Evolutionary conservation across 2,329 filamentous ascomycete genomes (phyloP).

Genomic region (Pyricularia pennisetigena): DNA sequence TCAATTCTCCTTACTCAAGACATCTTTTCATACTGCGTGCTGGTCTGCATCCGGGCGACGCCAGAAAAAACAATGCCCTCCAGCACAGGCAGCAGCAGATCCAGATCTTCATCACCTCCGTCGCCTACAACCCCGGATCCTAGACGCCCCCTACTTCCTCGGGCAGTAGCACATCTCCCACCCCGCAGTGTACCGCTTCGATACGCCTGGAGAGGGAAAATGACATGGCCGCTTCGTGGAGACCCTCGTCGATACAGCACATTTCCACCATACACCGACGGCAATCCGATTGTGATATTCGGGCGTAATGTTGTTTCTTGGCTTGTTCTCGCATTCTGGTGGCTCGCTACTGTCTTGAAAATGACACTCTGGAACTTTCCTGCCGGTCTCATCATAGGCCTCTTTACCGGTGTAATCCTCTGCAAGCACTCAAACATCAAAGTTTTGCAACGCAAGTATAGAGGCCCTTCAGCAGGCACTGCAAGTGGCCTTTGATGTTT

Average conservation of each 20-base stretch:
- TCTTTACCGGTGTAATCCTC: not conserved
- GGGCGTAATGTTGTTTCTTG: not conserved
- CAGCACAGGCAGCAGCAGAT: not conserved
- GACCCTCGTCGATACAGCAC: slow-evolving; percentile 6
- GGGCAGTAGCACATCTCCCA: not conserved
- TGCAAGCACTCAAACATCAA: not conserved
- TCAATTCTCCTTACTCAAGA: not conserved
- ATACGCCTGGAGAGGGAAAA: slow-evolving; percentile 2
- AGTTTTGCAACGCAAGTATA: not conserved
- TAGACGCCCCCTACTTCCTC: not conserved
- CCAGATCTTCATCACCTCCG: not conserved
- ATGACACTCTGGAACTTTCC: slow-evolving; percentile 1
- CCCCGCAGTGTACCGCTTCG: not conserved
- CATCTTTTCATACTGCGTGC: not conserved
- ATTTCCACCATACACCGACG: slow-evolving; percentile 3
- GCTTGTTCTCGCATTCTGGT: not conserved
- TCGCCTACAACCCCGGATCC: not conserved
- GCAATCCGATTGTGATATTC: not conserved
- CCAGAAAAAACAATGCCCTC: not conserved
- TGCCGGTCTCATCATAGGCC: not conserved
- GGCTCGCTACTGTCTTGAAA: not conserved
- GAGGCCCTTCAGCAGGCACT: not conserved
- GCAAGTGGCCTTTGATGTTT: not conserved
- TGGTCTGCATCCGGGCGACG: not conserved
- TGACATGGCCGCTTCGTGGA: slow-evolving; percentile 4